Percentiles rank a stretch among this genome's conserved stretches.
Evolutionary conservation across 352 stramenopile genomes (phyloP).

Genomic region (Pythium myriotylum): DNA sequence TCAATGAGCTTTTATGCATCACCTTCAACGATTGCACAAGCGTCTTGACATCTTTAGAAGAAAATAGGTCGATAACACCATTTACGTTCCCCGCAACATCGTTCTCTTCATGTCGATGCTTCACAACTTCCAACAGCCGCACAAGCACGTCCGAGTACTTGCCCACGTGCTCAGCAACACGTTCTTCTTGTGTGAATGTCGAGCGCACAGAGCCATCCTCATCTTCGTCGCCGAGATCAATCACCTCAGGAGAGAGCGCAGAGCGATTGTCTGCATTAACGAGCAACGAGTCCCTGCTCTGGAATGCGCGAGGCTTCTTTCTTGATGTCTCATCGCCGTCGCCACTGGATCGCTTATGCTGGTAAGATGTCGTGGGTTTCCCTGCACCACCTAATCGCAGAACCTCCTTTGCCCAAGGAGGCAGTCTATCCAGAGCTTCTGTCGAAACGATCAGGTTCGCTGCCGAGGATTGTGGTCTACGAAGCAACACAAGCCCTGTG

Average conservation of each 20-base stretch:
- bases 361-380: neutral
- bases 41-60: slow-evolving; percentile 52
- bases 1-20: slow-evolving; percentile 66
- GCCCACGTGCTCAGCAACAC: slow-evolving; percentile 55
- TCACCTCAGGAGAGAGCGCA: slow-evolving; percentile 25
- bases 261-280: slow-evolving; percentile 13
- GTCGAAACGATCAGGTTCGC: neutral
- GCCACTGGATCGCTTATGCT: slow-evolving; percentile 17
- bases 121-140: slow-evolving; percentile 42
- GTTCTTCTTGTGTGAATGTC: slow-evolving; percentile 57
- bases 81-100: slow-evolving; percentile 26
- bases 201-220: slow-evolving; percentile 36
- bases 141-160: slow-evolving; percentile 66
- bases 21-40: slow-evolving; percentile 68
- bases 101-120: slow-evolving; percentile 36
- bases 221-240: slow-evolving; percentile 13
- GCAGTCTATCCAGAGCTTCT: slow-evolving; percentile 23
- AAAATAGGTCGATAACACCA: slow-evolving; percentile 48
- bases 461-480: slow-evolving; percentile 13
- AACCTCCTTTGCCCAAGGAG: slow-evolving; percentile 59
- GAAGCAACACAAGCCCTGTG: neutral
- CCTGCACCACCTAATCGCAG: slow-evolving; percentile 42
- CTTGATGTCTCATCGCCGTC: neutral
- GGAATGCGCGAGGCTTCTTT: slow-evolving; percentile 24
- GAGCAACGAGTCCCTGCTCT: slow-evolving; percentile 17